A percentile compares a stretch with the other conserved stretches of the same genome.
Conservation (phyloP, 257 asterid genomes). For the Handroanthus guayacan region DNA sequence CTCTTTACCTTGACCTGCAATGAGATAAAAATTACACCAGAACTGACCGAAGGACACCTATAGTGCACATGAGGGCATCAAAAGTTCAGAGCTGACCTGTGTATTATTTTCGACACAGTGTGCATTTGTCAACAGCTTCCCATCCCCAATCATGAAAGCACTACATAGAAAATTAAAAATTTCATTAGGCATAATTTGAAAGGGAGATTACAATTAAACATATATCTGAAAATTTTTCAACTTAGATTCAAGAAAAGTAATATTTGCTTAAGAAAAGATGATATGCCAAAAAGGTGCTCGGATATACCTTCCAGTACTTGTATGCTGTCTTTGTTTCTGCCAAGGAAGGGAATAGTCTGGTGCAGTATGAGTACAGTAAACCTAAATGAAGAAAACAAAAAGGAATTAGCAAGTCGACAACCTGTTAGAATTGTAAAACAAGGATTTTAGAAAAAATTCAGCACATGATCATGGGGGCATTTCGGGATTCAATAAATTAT, state of each 20-base stretch:
- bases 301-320: slow-evolving; percentile 96
- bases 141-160: slow-evolving; percentile 93
- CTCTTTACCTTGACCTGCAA: slow-evolving; percentile 89
- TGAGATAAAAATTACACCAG: slow-evolving; percentile 35
- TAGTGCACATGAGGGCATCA: slow-evolving; percentile 23
- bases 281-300: slow-evolving; percentile 21
- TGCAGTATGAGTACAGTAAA: slow-evolving; percentile 91
- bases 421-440: slow-evolving; percentile 11
- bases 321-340: slow-evolving; percentile 91
- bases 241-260: slow-evolving; percentile 13
- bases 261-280: slow-evolving; percentile 15
- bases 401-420: slow-evolving; percentile 16
- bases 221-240: slow-evolving; percentile 20
- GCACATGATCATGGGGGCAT: background rate
- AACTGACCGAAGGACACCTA: slow-evolving; percentile 31
- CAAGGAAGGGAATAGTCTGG: slow-evolving; percentile 98
- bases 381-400: slow-evolving; percentile 49
- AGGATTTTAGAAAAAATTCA: background rate
- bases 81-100: slow-evolving; percentile 58
- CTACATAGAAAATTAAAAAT: slow-evolving; percentile 50
- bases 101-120: slow-evolving; percentile 93
- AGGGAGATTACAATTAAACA: background rate
- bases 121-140: slow-evolving; percentile 94
- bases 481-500: background rate
- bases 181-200: slow-evolving; percentile 25